Conservation (phyloP, 805 yeast genomes). For the Ogataea neopini region DNA sequence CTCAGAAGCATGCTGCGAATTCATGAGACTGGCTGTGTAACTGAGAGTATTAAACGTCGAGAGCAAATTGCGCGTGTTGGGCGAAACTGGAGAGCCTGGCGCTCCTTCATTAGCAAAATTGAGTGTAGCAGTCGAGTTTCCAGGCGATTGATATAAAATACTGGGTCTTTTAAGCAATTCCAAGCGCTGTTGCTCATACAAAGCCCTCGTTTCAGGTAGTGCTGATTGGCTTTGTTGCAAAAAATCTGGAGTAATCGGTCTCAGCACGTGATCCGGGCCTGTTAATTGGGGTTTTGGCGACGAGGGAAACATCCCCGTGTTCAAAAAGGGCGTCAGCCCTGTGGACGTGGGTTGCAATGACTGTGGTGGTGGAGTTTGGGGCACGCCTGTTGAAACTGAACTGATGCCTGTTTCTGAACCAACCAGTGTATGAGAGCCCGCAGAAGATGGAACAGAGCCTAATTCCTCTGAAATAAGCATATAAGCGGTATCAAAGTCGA, state of each 20-base stretch:
- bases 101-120: slow-evolving; percentile 15
- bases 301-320: neutral
- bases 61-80: slow-evolving; percentile 33
- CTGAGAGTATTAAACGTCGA: slow-evolving; percentile 31
- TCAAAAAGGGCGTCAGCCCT: slow-evolving; percentile 17
- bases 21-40: slow-evolving; percentile 20
- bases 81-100: slow-evolving; percentile 33
- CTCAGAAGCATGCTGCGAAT: slow-evolving; percentile 24
- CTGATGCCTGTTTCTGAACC: slow-evolving; percentile 9
- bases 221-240: slow-evolving; percentile 8
- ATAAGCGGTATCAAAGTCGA: slow-evolving; percentile 40
- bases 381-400: slow-evolving; percentile 13
- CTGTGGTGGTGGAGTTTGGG: slow-evolving; percentile 16
- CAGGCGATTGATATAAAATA: slow-evolving; percentile 14
- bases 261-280: slow-evolving; percentile 10
- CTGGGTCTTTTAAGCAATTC: slow-evolving; percentile 20
- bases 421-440: slow-evolving; percentile 5
- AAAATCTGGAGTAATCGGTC: slow-evolving; percentile 14
- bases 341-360: slow-evolving; percentile 6
- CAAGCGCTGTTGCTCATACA: slow-evolving; percentile 22
- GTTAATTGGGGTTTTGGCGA: slow-evolving; percentile 11
- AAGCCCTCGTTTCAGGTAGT: slow-evolving; percentile 5
- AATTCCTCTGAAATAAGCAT: slow-evolving; percentile 32
- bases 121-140: slow-evolving; percentile 3
- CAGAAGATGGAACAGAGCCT: slow-evolving; percentile 17